These are phyloP conservation scores for Claviceps spartinae DNA, from an alignment of 2,329 filamentous ascomycete genomes.

Conservation along the genomic window DNA sequence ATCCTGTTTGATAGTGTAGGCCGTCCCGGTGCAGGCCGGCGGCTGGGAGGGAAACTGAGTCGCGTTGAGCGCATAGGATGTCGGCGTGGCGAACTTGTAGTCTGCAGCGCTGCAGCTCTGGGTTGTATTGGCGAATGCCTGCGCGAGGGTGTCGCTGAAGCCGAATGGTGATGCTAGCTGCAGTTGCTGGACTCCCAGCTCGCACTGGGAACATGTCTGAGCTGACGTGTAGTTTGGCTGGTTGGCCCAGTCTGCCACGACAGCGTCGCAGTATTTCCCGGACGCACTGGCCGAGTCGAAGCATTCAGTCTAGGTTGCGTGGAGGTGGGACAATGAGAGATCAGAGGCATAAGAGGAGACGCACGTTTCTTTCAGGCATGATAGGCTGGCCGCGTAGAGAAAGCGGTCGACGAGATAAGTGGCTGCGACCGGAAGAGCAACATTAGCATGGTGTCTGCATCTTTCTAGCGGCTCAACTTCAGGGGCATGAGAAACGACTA, in stretches of 20 bases:
- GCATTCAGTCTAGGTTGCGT: neutral
- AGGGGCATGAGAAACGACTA: too few relatives aligned
- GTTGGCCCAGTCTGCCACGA: neutral
- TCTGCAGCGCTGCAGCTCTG: neutral
- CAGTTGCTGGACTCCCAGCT: neutral
- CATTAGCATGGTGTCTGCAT: neutral
- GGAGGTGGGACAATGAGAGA: neutral
- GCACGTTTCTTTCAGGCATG: neutral
- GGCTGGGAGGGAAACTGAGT: neutral
- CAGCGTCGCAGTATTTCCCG: neutral
- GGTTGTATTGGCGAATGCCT: neutral
- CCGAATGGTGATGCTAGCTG: neutral
- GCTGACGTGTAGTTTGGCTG: neutral
- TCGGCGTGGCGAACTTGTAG: neutral
- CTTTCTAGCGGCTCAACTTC: too few relatives aligned
- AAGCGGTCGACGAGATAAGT: neutral
- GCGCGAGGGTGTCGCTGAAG: neutral
- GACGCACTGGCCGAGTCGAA: neutral
- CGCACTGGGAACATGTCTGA: neutral
- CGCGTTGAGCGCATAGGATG: constrained; percentile 1
- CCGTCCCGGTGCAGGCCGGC: neutral
- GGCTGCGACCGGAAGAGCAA: neutral
- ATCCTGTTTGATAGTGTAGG: neutral
- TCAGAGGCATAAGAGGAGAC: neutral
- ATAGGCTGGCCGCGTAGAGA: neutral